A percentile compares a stretch with the other conserved stretches of the same genome.
phyloP scores from a whole-genome alignment of 495 filamentous ascomycete species.

The Xylaria acuta region DNA sequence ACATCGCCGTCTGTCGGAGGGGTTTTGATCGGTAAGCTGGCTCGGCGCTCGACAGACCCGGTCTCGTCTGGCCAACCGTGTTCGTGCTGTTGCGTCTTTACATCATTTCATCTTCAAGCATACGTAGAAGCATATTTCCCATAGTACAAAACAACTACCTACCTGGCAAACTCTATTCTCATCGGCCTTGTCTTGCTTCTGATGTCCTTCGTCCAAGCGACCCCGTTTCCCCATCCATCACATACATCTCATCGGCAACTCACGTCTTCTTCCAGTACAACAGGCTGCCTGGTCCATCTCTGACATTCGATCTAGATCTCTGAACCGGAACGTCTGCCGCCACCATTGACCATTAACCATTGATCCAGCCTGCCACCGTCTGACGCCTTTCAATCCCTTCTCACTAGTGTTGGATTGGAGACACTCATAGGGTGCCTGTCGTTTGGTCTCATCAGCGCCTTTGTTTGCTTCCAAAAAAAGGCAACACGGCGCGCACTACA shows the following conservation, averaged over 20 bases:
- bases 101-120: not conserved
- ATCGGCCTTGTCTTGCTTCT: not conserved
- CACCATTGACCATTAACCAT: not conserved
- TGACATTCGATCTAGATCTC: not conserved
- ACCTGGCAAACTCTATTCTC: not conserved
- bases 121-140: not conserved
- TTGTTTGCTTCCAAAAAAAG: not conserved
- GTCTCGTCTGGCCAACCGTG: not conserved
- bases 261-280: not conserved
- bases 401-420: not conserved
- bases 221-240: not conserved
- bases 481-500: not conserved
- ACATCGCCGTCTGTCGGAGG: constrained; percentile 7
- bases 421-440: not conserved
- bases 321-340: not conserved
- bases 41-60: not conserved
- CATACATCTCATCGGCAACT: not conserved
- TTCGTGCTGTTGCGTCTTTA: not conserved
- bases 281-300: not conserved
- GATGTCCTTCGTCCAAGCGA: not conserved
- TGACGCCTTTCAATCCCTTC: not conserved
- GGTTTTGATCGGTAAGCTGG: not conserved
- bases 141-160: not conserved
- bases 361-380: not conserved
- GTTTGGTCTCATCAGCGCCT: not conserved